Base-by-base conservation (phyloP, 176 grass and related monocot genomes). In the Aegilops sharonensis region DNA sequence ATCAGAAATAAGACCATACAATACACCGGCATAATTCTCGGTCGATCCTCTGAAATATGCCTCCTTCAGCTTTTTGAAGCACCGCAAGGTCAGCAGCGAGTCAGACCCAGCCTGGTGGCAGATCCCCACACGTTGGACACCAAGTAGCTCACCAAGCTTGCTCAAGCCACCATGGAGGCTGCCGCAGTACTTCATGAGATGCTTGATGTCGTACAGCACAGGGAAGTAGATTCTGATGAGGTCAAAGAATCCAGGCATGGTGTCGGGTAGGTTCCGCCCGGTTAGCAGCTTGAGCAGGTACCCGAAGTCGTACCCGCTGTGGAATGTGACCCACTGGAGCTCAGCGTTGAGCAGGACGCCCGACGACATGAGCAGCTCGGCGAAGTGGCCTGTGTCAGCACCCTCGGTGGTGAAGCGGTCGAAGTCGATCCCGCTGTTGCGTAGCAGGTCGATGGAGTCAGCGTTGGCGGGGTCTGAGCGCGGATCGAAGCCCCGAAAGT, bases 21-120 rank as follows among this genome's bases (percentile, higher is more conserved):
- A 91, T 64, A 94, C 72, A 66, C 94, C 90, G n/a, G 86, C 80
- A 85, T 97, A 85, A 72, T 62, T 85, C 83, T 94, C 86, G 15
- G 83, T 42, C 5, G 87, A 77, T 8, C 77, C 83, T 15, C 75
- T 72, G 14, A 94, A 65, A 59, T 88, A 92, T 20, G 45, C n/a
- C 61, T 89, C 83, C 86, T 90, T 85, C 36, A 97, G 78, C 88
- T 87, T 90, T 17, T 78, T 74, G 66, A 91, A 88, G 68, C 87
- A 89, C 64, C 50, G 80, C 24, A 91, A 72, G 2, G 94, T 97
- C 27, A 94, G 29, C 4, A 97, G 80, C 0, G 89, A 86, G 59
- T 97, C 92, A 2, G 94, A 97, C 4, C 92, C 94, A 3, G 94
- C 94, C 81, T 97, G 94, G 80, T 94, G 94, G 73, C 86, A 50